Conservation (phyloP, 306 rosid genomes). For the Elaeagnus macrophylla region DNA sequence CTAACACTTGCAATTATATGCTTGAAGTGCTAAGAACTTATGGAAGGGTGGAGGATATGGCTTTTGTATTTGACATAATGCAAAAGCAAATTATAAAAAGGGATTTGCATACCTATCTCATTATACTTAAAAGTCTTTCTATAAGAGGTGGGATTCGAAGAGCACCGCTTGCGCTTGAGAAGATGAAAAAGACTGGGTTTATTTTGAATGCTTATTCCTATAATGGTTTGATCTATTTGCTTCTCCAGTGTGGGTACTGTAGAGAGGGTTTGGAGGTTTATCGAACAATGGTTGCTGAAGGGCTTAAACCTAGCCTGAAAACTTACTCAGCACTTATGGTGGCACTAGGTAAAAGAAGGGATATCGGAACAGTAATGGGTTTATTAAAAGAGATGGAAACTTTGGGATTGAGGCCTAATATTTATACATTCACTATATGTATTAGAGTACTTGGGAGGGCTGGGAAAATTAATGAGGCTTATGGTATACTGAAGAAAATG, state of each 20-base stretch:
- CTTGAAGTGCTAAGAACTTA: constrained; percentile 57
- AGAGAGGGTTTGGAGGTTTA: constrained; percentile 73
- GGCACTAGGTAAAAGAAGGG: constrained; percentile 79
- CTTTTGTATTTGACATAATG: constrained; percentile 63
- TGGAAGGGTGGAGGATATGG: constrained; percentile 63
- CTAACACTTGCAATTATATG: constrained; percentile 81
- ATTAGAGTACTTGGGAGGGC: constrained; percentile 85
- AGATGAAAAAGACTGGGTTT: constrained; percentile 63
- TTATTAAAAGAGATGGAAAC: constrained; percentile 70
- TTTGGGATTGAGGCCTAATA: constrained; percentile 81
- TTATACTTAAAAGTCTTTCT: constrained; percentile 52
- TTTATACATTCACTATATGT: constrained; percentile 85
- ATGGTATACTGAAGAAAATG: constrained; percentile 64
- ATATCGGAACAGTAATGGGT: constrained; percentile 53
- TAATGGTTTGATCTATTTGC: constrained; percentile 73
- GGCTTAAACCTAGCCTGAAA: constrained; percentile 79
- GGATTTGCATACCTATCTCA: constrained; percentile 51
- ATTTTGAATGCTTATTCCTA: constrained; percentile 82
- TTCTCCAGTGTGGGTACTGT: constrained; percentile 58
- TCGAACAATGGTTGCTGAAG: constrained; percentile 59
- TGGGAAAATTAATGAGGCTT: constrained; percentile 71
- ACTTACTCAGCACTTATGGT: constrained; percentile 90
- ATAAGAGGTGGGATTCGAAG: constrained; percentile 74
- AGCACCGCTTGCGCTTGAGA: constrained; percentile 47
- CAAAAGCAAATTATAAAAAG: constrained; percentile 63